Percentiles rank a stretch among this genome's conserved stretches.
Conservation (phyloP, 2,329 filamentous ascomycete species). For the Fusarium tuaranense region DNA sequence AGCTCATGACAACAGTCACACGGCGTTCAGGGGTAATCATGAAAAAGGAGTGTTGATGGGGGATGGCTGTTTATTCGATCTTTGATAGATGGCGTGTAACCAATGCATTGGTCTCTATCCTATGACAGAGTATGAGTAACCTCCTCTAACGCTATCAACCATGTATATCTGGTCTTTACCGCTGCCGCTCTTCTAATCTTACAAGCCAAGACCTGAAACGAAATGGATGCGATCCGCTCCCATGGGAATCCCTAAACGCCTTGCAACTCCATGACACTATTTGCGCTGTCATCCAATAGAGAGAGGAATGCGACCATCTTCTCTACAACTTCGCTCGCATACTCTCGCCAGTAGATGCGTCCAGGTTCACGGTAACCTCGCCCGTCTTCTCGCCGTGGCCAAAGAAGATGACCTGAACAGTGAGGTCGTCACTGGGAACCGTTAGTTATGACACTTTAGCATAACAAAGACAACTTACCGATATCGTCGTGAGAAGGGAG, state of each 20-base stretch:
- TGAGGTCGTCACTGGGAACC: slow-evolving; percentile 83
- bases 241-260: slow-evolving; percentile 36
- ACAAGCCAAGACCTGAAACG: slow-evolving; percentile 4
- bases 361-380: slow-evolving; percentile 84
- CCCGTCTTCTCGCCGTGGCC: slow-evolving; percentile 83
- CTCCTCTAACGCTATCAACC: neutral
- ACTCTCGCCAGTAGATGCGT: slow-evolving; percentile 75
- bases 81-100: neutral
- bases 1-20: neutral
- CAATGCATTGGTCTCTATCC: neutral
- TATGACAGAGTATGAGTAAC: neutral
- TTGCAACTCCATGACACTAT: slow-evolving; percentile 32
- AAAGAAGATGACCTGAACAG: slow-evolving; percentile 98
- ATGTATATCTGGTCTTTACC: neutral
- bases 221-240: slow-evolving; percentile 16
- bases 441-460: neutral
- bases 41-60: neutral
- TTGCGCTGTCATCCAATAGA: neutral
- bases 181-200: slow-evolving; percentile 14
- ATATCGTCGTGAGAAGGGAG: slow-evolving; percentile 91
- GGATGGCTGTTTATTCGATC: neutral
- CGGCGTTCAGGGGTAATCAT: neutral
- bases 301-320: neutral
- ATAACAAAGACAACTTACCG: slow-evolving; percentile 63
- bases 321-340: slow-evolving; percentile 55